Conservation (phyloP, 306 rosid genomes). For the Cicer yamashitae region DNA sequence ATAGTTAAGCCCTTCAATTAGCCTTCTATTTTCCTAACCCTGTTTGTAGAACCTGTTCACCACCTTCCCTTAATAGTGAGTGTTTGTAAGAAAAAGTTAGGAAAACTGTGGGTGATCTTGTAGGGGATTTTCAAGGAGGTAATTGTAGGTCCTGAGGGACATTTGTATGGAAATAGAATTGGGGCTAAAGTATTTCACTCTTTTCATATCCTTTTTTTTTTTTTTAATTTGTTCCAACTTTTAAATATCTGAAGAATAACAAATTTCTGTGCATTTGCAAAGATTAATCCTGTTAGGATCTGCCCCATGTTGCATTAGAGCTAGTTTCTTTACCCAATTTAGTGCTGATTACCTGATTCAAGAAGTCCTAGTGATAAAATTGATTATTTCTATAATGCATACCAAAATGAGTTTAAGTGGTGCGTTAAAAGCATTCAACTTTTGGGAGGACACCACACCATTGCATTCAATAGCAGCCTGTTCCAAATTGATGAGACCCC, state of each 20-base stretch:
- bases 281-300: not conserved
- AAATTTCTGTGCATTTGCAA: slow-evolving; percentile 13
- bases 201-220: not conserved
- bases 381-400: not conserved
- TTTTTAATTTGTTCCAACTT: slow-evolving; percentile 6
- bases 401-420: slow-evolving; percentile 5
- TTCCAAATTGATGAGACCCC: not conserved
- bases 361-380: not conserved
- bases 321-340: slow-evolving; percentile 9
- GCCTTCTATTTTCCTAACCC: not conserved
- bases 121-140: slow-evolving; percentile 1
- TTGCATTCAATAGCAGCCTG: slow-evolving; percentile 6
- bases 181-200: slow-evolving; percentile 1
- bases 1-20: slow-evolving; percentile 2
- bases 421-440: slow-evolving; percentile 8
- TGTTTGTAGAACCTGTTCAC: not conserved
- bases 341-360: not conserved
- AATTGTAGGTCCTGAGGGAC: slow-evolving; percentile 1
- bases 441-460: not conserved
- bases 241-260: slow-evolving; percentile 11
- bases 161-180: slow-evolving; percentile 26
- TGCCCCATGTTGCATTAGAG: not conserved
- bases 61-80: slow-evolving; percentile 16
- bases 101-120: not conserved
- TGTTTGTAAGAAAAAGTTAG: slow-evolving; percentile 17